These are phyloP conservation scores for Carex scoparia DNA, from an alignment of 176 grass and related monocot species.

Conservation along the genomic window DNA sequence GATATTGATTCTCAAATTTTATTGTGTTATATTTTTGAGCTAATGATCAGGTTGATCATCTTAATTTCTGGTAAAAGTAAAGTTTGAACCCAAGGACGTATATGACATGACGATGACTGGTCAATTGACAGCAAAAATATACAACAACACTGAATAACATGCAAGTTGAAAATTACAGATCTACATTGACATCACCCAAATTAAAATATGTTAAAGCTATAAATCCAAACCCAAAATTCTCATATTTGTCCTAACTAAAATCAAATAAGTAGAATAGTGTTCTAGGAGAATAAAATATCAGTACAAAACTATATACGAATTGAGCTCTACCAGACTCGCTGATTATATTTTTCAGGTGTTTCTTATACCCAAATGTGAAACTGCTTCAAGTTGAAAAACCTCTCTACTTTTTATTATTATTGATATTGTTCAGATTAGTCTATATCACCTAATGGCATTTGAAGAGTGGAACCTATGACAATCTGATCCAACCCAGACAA, in stretches of 20 bases:
- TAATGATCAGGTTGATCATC: background rate
- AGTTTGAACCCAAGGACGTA: background rate
- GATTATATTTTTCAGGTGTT: background rate
- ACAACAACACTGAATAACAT: background rate
- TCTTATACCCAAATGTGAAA: constrained; percentile 6
- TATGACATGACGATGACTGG: background rate
- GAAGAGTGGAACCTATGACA: background rate
- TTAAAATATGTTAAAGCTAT: constrained; percentile 5
- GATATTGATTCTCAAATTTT: background rate
- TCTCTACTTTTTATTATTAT: background rate
- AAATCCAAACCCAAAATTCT: background rate
- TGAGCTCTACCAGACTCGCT: background rate
- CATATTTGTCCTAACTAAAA: background rate
- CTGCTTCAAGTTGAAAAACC: background rate
- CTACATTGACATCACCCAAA: background rate
- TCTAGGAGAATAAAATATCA: background rate
- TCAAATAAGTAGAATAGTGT: background rate
- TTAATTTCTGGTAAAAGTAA: constrained; percentile 1
- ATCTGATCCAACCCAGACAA: constrained; percentile 5
- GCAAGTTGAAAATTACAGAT: background rate
- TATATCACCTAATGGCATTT: background rate
- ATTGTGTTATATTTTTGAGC: background rate
- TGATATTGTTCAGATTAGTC: background rate
- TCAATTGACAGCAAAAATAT: constrained; percentile 5
- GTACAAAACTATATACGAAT: background rate